Evolutionary conservation across 2,329 filamentous ascomycete species (phyloP), one percentile per base, ranked within the genome.

Genomic region (Epichloe gansuensis): DNA sequence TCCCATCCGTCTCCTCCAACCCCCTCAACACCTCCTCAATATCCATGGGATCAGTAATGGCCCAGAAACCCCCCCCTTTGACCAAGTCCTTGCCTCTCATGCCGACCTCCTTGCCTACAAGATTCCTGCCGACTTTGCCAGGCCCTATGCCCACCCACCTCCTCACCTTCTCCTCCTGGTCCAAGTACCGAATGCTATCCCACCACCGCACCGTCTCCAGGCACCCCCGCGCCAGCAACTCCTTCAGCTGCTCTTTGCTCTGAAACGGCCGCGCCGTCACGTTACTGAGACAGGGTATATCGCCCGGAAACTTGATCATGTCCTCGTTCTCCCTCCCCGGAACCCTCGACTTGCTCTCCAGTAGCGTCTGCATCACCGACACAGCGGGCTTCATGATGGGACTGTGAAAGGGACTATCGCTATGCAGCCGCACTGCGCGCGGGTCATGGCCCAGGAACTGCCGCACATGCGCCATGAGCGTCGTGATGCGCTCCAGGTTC

Each of bases 131-230:
- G 2, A 97, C 91, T 66, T 95, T 95, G 5, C 91, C 91, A 0
- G 91, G 91, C 0, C 91, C 91, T 56, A 97, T 88, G 43, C 91
- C 91, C 48, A 97, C 78, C 85, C 91, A 96, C 52, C 90, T 75
- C 60, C 83, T 76, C 17, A 95, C 87, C 56, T 84, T 84, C 62
- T 84, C 79, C 60, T 93, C 82, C 64, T 93, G 83, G 65, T 96
- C 88, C 48, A 96, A 72, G 63, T 94, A 95, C 58, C 81, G 82
- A 61, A 97, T 90, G 61, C 87, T 93, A 59, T 94, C 88, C 83
- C 90, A 95, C 91, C 91, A 97, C 54, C 80, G 77, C 42, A 97
- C 89, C 34, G 90, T 96, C 70, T 95, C 89, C n/a, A 93, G 81
- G 55, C 86, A 90, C 62, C 89, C 85, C 47, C 87, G 72, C 1